Evolutionary conservation across 2,329 filamentous ascomycete genomes (phyloP), one percentile per base, ranked within the genome.

Genomic region (Xylaria multiplex): DNA sequence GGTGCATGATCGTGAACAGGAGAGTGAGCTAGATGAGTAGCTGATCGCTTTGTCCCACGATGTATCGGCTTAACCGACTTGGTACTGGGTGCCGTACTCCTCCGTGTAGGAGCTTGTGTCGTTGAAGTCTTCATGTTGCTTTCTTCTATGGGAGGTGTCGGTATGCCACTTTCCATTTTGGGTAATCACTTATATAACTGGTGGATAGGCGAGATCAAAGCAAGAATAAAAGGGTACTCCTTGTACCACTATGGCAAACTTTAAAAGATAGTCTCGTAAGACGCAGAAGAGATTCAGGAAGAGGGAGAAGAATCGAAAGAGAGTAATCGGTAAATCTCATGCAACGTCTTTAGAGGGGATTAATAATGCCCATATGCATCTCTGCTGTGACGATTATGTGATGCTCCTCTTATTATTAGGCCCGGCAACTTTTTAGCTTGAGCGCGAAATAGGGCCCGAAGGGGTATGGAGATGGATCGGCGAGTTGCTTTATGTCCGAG

Each of bases 11-110:
- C 76, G 19, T 81, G 80, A 24, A 78, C 77, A 24, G 78, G 75
- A 2, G 76, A 73, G 64, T 77, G 76, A 42, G 77, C 71, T 64
- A 75, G 67, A 72, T 81, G 79, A 52, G 79, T 79, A 69, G 79
- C 80, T 55, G 84, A 79, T 67, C 84, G 82, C 74, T 87, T 87
- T 46, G 83, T 80, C 24, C 80, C 79, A 68, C 84, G 83, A 73
- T 85, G 82, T 69, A 81, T 77, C 27, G 82, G 79, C 77, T 86
- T 86, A 68, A 82, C 77, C 19, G 81, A 75, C 70, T 85, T 86
- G 64, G 80, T 78, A 72, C 76, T 78, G 59, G 79, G 77, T 14
- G 77, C 72, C 45, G 80, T 70, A 67, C 54, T 74, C 62, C 71
- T 74, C 50, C 71, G 71, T 50, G 71, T 59, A 19, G 69, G 60